Evolutionary conservation across 2,329 filamentous ascomycete species (phyloP).

Genomic region (Alternaria gaisen): DNA sequence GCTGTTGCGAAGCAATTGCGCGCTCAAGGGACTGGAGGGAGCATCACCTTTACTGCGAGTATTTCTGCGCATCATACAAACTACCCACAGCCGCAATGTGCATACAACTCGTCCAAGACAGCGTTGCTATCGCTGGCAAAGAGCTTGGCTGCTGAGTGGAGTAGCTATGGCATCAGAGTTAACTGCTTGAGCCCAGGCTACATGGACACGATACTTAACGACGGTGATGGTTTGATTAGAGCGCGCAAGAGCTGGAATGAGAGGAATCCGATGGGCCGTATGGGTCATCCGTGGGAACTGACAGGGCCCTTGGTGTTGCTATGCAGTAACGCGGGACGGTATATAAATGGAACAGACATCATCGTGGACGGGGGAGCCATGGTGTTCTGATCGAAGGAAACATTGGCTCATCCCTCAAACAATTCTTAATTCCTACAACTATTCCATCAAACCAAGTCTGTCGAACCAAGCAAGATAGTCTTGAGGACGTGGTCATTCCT

Average conservation of each 20-base stretch:
- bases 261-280: constrained; percentile 70
- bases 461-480: no score
- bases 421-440: no score
- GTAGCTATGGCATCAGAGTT: constrained; percentile 72
- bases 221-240: constrained; percentile 65
- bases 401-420: no score
- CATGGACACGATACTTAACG: constrained; percentile 79
- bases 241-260: constrained; percentile 65
- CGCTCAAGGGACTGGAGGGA: constrained; percentile 60
- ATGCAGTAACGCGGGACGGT: constrained; percentile 68
- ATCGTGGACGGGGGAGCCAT: constrained; percentile 66
- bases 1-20: constrained; percentile 61
- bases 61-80: constrained; percentile 76
- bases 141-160: constrained; percentile 77
- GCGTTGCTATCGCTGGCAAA: constrained; percentile 70
- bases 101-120: constrained; percentile 78
- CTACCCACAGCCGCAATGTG: constrained; percentile 74
- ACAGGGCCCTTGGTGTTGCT: constrained; percentile 70
- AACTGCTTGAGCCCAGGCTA: constrained; percentile 78
- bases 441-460: no score
- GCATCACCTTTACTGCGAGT: constrained; percentile 72
- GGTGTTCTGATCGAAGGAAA: constrained; percentile 34
- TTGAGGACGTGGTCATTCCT: no score
- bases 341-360: constrained; percentile 74
- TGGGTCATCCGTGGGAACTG: constrained; percentile 71